phyloP scores from a whole-genome alignment of 1,284 basidiomycete species.

The Fomes fomentarius region DNA sequence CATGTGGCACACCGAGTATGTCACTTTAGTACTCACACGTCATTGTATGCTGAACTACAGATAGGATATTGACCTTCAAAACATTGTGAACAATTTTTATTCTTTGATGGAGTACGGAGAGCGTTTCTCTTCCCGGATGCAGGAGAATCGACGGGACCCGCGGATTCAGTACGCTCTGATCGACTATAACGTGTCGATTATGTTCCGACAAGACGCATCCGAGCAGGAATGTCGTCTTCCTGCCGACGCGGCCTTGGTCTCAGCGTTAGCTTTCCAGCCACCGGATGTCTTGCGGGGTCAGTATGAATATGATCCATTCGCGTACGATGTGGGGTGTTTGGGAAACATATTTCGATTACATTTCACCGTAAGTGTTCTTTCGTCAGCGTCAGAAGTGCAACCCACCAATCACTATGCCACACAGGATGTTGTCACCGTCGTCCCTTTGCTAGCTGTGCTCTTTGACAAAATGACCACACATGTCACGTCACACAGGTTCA shows the following conservation, averaged over 20 bases:
- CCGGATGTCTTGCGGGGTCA: constrained; percentile 9
- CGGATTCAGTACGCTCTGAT: neutral
- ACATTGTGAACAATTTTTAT: neutral
- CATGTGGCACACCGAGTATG: neutral
- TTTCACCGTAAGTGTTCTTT: constrained; percentile 6
- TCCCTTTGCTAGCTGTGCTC: constrained; percentile 5
- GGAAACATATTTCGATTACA: constrained; percentile 8
- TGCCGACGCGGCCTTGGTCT: too few relatives aligned
- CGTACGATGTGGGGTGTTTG: constrained; percentile 14
- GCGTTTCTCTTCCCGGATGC: neutral
- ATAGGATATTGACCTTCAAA: neutral
- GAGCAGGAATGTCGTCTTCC: too few relatives aligned
- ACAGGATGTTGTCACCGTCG: constrained; percentile 1
- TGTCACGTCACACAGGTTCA: constrained; percentile 3
- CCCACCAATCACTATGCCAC: too few relatives aligned
- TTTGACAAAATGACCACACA: constrained; percentile 16
- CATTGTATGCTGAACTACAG: neutral
- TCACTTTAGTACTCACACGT: too few relatives aligned
- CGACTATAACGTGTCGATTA: constrained; percentile 1
- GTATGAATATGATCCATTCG: constrained; percentile 14
- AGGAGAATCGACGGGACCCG: neutral
- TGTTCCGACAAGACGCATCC: too few relatives aligned
- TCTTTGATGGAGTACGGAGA: too few relatives aligned
- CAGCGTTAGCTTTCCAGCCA: too few relatives aligned
- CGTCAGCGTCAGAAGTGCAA: neutral